Percentiles rank a stretch among this genome's conserved stretches.
Conservation (phyloP, 2,329 filamentous ascomycete species). For the Sphaerulina vaccinii region DNA sequence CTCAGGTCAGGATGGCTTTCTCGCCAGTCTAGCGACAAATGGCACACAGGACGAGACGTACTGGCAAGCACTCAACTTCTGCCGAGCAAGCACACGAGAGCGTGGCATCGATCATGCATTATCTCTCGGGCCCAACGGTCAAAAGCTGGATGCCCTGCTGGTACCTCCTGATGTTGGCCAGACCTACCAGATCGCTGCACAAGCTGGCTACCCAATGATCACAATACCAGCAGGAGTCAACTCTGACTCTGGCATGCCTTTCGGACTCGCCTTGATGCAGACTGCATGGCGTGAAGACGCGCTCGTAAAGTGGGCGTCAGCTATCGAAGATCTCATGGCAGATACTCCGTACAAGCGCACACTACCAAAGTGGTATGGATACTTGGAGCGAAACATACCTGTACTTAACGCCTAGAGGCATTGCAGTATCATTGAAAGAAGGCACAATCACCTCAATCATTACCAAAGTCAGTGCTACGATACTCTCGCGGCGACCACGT, state of each 20-base stretch:
- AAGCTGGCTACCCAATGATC: conserved; percentile 72
- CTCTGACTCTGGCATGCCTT: conserved; percentile 46
- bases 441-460: neutral
- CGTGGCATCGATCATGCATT: conserved; percentile 70
- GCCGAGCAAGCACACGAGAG: conserved; percentile 57
- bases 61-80: conserved; percentile 64
- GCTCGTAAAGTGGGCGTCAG: conserved; percentile 42
- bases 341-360: conserved; percentile 26
- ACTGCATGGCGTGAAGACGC: conserved; percentile 37
- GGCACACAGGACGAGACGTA: conserved; percentile 66
- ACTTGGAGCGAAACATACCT: conserved; percentile 42
- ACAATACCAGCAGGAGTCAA: conserved; percentile 65
- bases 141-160: conserved; percentile 60
- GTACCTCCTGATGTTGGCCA: conserved; percentile 68
- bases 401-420: conserved; percentile 11
- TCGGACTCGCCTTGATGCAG: conserved; percentile 43
- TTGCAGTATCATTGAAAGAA: neutral
- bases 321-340: conserved; percentile 44
- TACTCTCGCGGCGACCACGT: neutral
- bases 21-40: conserved; percentile 60
- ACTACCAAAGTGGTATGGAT: conserved; percentile 40
- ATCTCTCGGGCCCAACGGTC: conserved; percentile 41
- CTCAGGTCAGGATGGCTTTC: conserved; percentile 70
- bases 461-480: neutral
- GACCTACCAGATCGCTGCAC: conserved; percentile 67